A percentile compares a stretch with the other conserved stretches of the same genome.
These are phyloP conservation scores for Mycena vitilis DNA, from an alignment of 768 basidiomycete genomes.

Conservation along the genomic window DNA sequence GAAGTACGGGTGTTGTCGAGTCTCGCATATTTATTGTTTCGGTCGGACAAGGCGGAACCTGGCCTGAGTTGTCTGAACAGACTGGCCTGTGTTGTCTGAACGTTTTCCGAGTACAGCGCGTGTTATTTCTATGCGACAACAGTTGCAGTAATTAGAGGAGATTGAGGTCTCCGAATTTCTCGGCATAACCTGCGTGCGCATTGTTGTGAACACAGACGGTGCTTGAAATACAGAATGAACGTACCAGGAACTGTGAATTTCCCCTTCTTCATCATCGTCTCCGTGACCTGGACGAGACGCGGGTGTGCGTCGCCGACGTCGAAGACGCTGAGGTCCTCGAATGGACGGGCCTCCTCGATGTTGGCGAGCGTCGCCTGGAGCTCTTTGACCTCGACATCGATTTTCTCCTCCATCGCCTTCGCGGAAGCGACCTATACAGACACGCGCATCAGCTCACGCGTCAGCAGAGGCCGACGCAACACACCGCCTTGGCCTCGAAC, in stretches of 20 bases:
- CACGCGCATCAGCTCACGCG: conserved; percentile 18
- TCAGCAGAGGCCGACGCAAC: conserved; percentile 43
- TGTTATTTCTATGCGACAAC: conserved; percentile 32
- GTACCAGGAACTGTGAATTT: conserved; percentile 97
- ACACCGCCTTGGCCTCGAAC: conserved; percentile 95
- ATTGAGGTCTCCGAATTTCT: conserved; percentile 96
- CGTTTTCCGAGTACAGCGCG: conserved; percentile 5
- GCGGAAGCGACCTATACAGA: conserved; percentile 82
- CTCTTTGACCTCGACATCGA: conserved; percentile 90
- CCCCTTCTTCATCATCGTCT: conserved; percentile 96
- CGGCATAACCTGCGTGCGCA: conserved; percentile 77
- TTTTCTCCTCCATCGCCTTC: conserved; percentile 88
- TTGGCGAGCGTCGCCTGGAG: conserved; percentile 94
- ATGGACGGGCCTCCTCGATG: conserved; percentile 97
- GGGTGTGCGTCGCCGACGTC: conserved; percentile 95
- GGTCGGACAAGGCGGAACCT: background rate
- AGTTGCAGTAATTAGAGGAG: conserved; percentile 72
- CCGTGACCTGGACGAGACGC: conserved; percentile 89
- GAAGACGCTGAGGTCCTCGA: conserved; percentile 94
- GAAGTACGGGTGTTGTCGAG: conserved; percentile 4
- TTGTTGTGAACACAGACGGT: background rate
- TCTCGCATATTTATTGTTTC: conserved; percentile 27
- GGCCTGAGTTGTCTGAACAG: too few species aligned
- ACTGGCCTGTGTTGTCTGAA: too few species aligned
- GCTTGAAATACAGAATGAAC: conserved; percentile 33